Conservation (phyloP, 2,329 filamentous ascomycete genomes). For the Gnomoniopsis smithogilvyi region DNA sequence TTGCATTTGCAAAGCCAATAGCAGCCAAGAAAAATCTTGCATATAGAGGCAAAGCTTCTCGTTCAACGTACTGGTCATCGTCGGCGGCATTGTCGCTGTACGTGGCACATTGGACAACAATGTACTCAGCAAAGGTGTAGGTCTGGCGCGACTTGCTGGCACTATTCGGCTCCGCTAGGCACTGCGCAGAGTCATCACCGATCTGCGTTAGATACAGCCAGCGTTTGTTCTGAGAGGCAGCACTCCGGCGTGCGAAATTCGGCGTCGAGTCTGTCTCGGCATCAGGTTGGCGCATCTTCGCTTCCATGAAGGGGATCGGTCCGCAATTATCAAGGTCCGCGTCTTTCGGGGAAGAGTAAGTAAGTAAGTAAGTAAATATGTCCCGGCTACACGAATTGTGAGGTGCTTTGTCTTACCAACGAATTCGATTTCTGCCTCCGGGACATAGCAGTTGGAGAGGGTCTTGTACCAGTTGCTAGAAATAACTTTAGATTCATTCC, state of each 20-base stretch:
- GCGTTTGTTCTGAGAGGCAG: not conserved
- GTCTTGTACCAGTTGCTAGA: slow-evolving; percentile 15
- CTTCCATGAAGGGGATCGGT: slow-evolving; percentile 16
- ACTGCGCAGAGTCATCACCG: slow-evolving; percentile 2
- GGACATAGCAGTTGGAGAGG: slow-evolving; percentile 16
- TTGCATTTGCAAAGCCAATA: not conserved
- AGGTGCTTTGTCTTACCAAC: not conserved
- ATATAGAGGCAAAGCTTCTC: not conserved
- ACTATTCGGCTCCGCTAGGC: slow-evolving; percentile 8
- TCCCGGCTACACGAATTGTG: not conserved
- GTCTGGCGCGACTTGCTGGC: not conserved
- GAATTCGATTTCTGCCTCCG: slow-evolving; percentile 9
- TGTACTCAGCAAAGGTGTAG: slow-evolving; percentile 5
- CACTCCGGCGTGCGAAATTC: not conserved
- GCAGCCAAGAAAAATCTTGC: not conserved
- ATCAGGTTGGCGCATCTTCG: slow-evolving; percentile 16
- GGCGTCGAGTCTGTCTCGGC: not conserved
- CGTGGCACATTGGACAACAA: slow-evolving; percentile 16
- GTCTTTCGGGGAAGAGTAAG: not conserved
- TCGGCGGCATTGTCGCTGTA: slow-evolving; percentile 4
- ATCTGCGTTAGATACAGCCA: slow-evolving; percentile 17
- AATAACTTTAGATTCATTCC: not conserved
- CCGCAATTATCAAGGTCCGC: slow-evolving; percentile 11
- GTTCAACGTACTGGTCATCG: slow-evolving; percentile 1
- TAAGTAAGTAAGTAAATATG: not conserved